Evolutionary conservation across 805 yeast species (phyloP).

Genomic region (Debaryomyces hansenii): DNA sequence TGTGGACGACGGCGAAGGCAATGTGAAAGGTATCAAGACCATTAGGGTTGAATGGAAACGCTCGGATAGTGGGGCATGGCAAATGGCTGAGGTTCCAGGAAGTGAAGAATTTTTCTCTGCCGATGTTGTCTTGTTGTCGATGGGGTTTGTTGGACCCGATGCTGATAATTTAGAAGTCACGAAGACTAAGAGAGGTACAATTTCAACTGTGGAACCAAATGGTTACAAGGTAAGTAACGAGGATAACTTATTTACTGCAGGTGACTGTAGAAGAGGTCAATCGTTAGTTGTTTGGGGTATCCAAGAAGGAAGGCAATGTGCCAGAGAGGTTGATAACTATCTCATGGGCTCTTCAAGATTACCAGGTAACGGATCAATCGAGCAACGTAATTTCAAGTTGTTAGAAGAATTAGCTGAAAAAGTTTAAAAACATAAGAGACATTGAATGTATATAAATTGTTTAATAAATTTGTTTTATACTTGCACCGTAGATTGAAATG

Average conservation of each 20-base stretch:
- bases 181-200: slow-evolving; percentile 83
- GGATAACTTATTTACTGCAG: slow-evolving; percentile 87
- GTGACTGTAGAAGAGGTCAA: slow-evolving; percentile 99
- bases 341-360: slow-evolving; percentile 77
- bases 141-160: slow-evolving; percentile 98
- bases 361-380: slow-evolving; percentile 94
- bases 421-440: slow-evolving; percentile 26
- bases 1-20: slow-evolving; percentile 91
- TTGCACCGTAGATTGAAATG: no score
- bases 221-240: slow-evolving; percentile 64
- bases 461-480: background rate
- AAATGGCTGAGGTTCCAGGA: slow-evolving; percentile 96
- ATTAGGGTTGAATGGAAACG: slow-evolving; percentile 98
- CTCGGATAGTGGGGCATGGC: slow-evolving; percentile 96
- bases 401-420: slow-evolving; percentile 75
- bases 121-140: slow-evolving; percentile 87
- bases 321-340: slow-evolving; percentile 82
- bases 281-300: slow-evolving; percentile 98
- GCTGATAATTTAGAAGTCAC: slow-evolving; percentile 66
- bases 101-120: slow-evolving; percentile 94
- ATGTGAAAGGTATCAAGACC: slow-evolving; percentile 92
- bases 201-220: slow-evolving; percentile 58
- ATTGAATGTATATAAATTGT: background rate
- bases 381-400: slow-evolving; percentile 75
- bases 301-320: slow-evolving; percentile 99